Evolutionary conservation across 192 early-diverging fungal species (phyloP).

Genomic region (Backusella parvicylindrica): DNA sequence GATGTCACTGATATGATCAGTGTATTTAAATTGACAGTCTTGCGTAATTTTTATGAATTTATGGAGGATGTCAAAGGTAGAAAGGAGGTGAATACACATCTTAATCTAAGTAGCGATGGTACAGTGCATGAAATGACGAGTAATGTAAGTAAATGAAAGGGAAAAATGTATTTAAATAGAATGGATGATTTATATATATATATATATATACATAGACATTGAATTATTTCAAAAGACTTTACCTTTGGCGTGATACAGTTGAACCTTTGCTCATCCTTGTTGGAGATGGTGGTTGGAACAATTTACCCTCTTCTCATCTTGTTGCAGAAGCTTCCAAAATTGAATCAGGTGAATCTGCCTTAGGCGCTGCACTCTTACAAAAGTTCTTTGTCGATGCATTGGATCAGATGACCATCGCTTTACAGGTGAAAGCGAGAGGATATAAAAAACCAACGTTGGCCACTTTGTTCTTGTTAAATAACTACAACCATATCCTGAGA

Average conservation of each 20-base stretch:
- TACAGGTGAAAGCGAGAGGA: constrained; percentile 65
- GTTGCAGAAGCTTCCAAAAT: background rate
- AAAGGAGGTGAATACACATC: constrained; percentile 38
- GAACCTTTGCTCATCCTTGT: constrained; percentile 49
- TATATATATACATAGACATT: constrained; percentile 42
- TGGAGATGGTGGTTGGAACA: constrained; percentile 58
- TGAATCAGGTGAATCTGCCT: background rate
- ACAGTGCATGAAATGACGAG: constrained; percentile 83
- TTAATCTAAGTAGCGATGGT: constrained; percentile 67
- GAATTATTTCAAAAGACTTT: constrained; percentile 59
- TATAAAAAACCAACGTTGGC: constrained; percentile 71
- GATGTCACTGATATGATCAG: constrained; percentile 21
- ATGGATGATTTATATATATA: background rate
- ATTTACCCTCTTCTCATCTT: constrained; percentile 7
- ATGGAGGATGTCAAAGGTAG: constrained; percentile 67
- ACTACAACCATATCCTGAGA: constrained; percentile 73
- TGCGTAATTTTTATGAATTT: constrained; percentile 64
- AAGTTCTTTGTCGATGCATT: constrained; percentile 48
- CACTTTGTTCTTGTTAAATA: constrained; percentile 78
- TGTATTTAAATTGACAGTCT: constrained; percentile 45
- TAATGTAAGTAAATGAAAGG: constrained; percentile 49
- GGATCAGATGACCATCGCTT: constrained; percentile 48
- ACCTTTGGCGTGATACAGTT: constrained; percentile 50
- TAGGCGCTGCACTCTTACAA: constrained; percentile 22
- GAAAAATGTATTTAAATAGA: background rate